Percentiles rank a stretch among this genome's conserved stretches.
These are phyloP conservation scores for Colletotrichum coccodes DNA, from an alignment of 2,329 filamentous ascomycete genomes.

Conservation along the genomic window DNA sequence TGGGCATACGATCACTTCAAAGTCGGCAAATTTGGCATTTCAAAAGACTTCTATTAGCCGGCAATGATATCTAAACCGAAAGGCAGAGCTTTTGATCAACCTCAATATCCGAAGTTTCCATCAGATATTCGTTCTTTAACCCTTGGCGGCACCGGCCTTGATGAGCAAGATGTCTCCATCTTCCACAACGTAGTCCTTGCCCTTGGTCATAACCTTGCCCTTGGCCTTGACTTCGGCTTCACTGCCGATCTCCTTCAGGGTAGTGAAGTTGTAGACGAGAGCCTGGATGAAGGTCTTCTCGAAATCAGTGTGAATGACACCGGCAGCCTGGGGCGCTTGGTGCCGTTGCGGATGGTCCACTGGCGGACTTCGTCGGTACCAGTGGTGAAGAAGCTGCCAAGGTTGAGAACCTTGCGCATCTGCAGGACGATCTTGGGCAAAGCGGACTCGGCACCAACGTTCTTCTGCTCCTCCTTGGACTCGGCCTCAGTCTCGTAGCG, in stretches of 20 bases:
- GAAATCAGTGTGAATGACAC: conserved; percentile 98
- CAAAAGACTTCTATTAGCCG: conserved; percentile 28
- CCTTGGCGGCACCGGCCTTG: conserved; percentile 88
- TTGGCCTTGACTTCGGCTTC: conserved; percentile 90
- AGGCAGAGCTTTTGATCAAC: conserved; percentile 33
- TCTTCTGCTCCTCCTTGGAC: conserved; percentile 88
- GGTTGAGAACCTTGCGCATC: conserved; percentile 92
- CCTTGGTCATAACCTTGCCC: conserved; percentile 98
- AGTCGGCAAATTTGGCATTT: neutral
- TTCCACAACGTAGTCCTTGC: conserved; percentile 93
- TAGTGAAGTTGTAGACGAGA: conserved; percentile 89
- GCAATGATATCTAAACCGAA: conserved; percentile 33
- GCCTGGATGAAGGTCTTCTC: conserved; percentile 99
- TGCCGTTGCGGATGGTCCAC: conserved; percentile 96
- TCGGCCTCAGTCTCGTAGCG: conserved; percentile 82
- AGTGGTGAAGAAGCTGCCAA: conserved; percentile 97
- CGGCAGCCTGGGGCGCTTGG: conserved; percentile 97
- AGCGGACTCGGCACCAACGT: conserved; percentile 84
- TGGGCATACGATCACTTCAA: neutral
- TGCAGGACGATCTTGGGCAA: conserved; percentile 91
- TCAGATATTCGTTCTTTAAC: conserved; percentile 49
- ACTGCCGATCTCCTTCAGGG: conserved; percentile 86
- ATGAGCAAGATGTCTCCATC: conserved; percentile 87
- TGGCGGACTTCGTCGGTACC: conserved; percentile 96
- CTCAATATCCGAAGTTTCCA: conserved; percentile 32